Base-by-base conservation (phyloP, 2,329 filamentous ascomycete species). In the Incumbomyces lentus region DNA sequence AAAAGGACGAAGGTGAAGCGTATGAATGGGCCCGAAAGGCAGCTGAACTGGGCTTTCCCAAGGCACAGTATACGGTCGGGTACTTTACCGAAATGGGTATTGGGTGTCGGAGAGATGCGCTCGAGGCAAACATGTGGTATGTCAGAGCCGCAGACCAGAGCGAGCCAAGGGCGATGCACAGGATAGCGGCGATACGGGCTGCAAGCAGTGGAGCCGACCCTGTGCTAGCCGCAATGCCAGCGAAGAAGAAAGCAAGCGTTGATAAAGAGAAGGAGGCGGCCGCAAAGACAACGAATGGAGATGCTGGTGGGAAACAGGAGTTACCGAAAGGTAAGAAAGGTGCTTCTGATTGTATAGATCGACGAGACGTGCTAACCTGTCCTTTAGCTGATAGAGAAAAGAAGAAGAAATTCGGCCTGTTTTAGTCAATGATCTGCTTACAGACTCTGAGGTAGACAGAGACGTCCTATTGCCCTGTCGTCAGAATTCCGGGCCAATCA, bases 81-180 rank as follows among this genome's bases (percentile, higher is more conserved):
- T 96, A 95, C 67, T 98, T 98, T 63, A 95, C 89, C 4, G 92
- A 98, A 64, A 95, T 93, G 86, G 92, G 92, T 52, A 95, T 98
- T 57, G 92, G 92, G 41, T 95, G 88, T 64, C 84, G 88, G 32
- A 81, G 87, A 40, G 92, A 98, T 63, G 81, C 90, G n/a, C 76
- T 98, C 36, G 89, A 95, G 64, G 90, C 92, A 56, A 98, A 98
- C 60, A 86, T 95, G 29, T 96, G 89, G 90, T 98, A 98, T 62
- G 90, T 98, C 56, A 86, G 86, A 65, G 92, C 92, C 4, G 90
- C 92, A 13, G 90, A 95, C 55, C 79, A 86, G 41, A 92, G 90
- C 39, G 89, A 96, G 59, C 86, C 92, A 58, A 79, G 88, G 48
- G 92, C 92, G 42, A 90, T 84, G 64, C 84, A 92, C 59, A 79